Evolutionary conservation across 2,329 filamentous ascomycete species (phyloP).

Genomic region (Chalaropsis thielavioides): DNA sequence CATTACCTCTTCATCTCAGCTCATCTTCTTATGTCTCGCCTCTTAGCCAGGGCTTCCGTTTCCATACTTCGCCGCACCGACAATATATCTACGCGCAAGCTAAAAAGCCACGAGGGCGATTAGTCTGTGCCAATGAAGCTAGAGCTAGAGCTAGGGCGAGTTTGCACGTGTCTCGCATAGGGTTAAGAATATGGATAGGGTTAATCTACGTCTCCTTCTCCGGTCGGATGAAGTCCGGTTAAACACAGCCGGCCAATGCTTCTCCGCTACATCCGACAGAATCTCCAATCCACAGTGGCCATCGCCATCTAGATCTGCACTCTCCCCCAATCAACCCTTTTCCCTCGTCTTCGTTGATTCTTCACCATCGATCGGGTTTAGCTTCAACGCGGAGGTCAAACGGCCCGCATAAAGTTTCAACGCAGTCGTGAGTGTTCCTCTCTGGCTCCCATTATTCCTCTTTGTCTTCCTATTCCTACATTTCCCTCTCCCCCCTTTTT

Average conservation of each 20-base stretch:
- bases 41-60: neutral
- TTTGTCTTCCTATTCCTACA: neutral
- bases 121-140: neutral
- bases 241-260: too few species aligned
- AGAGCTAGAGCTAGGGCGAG: too few species aligned
- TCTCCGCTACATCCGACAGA: too few species aligned
- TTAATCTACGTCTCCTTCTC: too few species aligned
- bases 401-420: neutral
- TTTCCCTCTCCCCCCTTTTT: neutral
- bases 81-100: neutral
- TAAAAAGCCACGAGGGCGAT: neutral
- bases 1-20: neutral
- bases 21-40: neutral
- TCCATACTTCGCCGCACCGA: neutral
- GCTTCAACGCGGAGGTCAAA: neutral
- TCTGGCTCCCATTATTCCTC: neutral
- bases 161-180: too few species aligned
- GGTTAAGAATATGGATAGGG: too few species aligned
- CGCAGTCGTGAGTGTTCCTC: neutral
- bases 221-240: too few species aligned
- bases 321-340: too few species aligned
- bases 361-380: neutral
- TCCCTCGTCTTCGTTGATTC: too few species aligned
- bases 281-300: too few species aligned
- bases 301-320: too few species aligned